Percentiles rank a stretch among this genome's conserved stretches.
phyloP scores from a whole-genome alignment of 305 asterid genomes.

The Rubia occidens region DNA sequence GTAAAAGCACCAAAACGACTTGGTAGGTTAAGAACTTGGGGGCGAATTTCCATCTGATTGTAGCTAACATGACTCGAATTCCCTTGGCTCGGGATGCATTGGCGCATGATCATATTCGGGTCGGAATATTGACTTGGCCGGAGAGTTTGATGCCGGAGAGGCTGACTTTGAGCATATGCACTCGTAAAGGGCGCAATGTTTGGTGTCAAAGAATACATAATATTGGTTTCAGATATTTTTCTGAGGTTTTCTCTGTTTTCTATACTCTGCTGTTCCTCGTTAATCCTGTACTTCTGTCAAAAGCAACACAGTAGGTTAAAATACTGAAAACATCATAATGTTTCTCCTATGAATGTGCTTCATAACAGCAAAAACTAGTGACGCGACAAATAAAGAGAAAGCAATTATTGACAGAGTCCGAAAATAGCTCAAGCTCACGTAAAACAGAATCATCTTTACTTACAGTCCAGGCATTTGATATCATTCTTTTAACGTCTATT shows the following conservation, averaged over 20 bases:
- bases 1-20: neutral
- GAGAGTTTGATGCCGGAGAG: neutral
- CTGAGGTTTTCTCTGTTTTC: neutral
- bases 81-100: neutral
- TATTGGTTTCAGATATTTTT: neutral
- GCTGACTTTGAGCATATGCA: neutral
- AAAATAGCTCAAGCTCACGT: neutral
- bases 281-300: slow-evolving; percentile 23
- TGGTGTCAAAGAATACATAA: neutral
- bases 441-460: neutral
- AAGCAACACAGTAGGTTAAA: neutral
- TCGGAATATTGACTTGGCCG: neutral
- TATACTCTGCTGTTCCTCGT: neutral
- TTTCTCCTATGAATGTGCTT: no score
- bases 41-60: neutral
- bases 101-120: neutral
- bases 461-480: no score
- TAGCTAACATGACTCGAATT: neutral
- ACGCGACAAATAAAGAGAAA: neutral
- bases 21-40: neutral
- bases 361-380: neutral
- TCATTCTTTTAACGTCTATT: no score
- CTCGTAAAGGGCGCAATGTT: neutral
- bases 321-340: neutral
- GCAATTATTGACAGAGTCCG: no score